Base-by-base conservation (phyloP, 2,329 filamentous ascomycete genomes). In the Triangularia setosa region DNA sequence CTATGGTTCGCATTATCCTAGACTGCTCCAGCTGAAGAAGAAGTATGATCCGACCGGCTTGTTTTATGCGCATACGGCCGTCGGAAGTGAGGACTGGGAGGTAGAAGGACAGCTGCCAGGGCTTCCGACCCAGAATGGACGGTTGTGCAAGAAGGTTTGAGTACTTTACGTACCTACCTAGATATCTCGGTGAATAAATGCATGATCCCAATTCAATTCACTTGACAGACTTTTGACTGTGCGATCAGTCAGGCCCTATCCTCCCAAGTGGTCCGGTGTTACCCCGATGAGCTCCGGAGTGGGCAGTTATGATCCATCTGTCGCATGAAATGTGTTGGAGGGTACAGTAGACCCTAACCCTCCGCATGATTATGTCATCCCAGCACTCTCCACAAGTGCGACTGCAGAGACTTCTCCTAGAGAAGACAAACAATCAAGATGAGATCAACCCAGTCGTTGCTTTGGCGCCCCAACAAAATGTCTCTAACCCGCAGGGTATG, bases 11-110 rank as follows among this genome's bases (percentile, higher is more conserved):
- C 69, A 69, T 54, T 70, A 70, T 58, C 55, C 61, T 14, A 30
- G 64, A 7, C 30, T 70, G 60, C 25, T 54, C 28, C 25, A 62
- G 58, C 53, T 70, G 23, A 70, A 70, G 67, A 63, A 64, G 53
- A 54, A 64, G 61, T 63, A 65, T 18, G 68, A 69, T 48, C 68
- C 68, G 2, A 65, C 56, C 2, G 68, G 63, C 12, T 7, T 70
- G 58, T 68, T 70, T 28, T 70, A 63, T 33, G 68, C 67, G 55
- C 64, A 60, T 1, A 67, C 62, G 9, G 67, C 65, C 18, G 68
- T 70, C 1, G 68, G 68, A 12, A 54, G 27, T 0, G 68, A 69
- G 62, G 55, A 59, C 18, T 70, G 67, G 67, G 27, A 63, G 40
- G 59, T 69, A 0, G 24, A 59, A 48, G 62, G 57, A 1, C 57